Base-by-base conservation (phyloP, 257 asterid species). In the Echium plantagineum region DNA sequence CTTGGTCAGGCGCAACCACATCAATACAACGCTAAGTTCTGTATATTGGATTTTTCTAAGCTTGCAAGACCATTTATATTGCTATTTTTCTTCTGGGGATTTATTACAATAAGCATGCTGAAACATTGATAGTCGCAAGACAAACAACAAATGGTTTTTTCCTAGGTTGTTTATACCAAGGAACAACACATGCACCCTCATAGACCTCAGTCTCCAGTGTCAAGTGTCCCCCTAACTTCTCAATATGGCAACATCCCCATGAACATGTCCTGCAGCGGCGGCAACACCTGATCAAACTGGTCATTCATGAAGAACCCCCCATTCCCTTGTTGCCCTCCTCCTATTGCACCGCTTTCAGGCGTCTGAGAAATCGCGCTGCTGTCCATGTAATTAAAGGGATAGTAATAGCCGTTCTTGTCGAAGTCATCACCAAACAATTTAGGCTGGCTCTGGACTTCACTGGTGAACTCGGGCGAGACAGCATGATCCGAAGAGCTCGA, bases 401-500 rank as follows among this genome's bases (percentile, higher is more conserved):
- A 79, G 1, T 72, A 76, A 7, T 77, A 75, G 66, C 83, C 64
- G 3, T 75, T 63, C 53, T 68, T 83, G 55, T 75, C 95, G 89
- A 94, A 84, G 12, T 80, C 84, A 49, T 62, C 57, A 58, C 49
- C 49, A 42, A 42, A 42, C 49, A 78, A 49, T 70, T 77, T 86
- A 58, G 82, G 87, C 66, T 79, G 83, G 76, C 95, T 89, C 75
- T 89, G 89, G 13, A 85, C 97, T 78, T 89, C 95, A 20, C 69
- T 56, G 30, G 75, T 60, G 59, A 78, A 78, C 31, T 74, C 83
- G 57, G 94, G 94, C 69, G 96, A 85, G 31, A 78, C 79, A 66
- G 81, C 93, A 66, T 83, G 94, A 72, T 88, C 96, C 21, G 96
- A 88, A 68, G 86, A 77, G 75, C 94, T 85, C 9, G 96, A 87